Evolutionary conservation across 2,329 filamentous ascomycete species (phyloP), one percentile per base, ranked within the genome.

Genomic region (Fusarium luffae): DNA sequence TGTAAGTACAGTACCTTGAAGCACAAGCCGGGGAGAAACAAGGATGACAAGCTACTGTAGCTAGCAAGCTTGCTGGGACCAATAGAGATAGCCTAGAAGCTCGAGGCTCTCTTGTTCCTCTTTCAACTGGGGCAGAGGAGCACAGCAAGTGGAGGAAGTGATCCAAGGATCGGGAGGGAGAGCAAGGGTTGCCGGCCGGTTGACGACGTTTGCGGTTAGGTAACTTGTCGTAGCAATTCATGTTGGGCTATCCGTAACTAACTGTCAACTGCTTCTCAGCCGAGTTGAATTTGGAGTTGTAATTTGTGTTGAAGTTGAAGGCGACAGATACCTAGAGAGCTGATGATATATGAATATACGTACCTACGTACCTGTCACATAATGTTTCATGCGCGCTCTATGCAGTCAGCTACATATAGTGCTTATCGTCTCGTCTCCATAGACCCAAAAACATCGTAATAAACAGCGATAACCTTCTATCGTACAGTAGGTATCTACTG

Each of bases 151-250:
- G 67, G 67, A 70, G 67, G 63, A 63, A 28, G 46, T 42, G 62
- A 58, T 41, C 44, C 64, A 67, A 52, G 66, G 56, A 52, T 66
- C 40, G 40, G 40, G 41, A 48, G 55, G 46, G 51, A 57, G 41
- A 37, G 14, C 67, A 63, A 56, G 71, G 71, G 66, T 55, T 50
- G 57, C 71, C 37, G 23, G 63, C 32, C 71, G 67, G 71, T 52
- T 50, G 63, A 71, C 54, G 62, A 73, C 69, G 71, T 57, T 74
- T 74, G 34, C 28, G 67, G 71, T 54, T 72, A 72, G 69, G 46
- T 37, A 37, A 66, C 43, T 52, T 52, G n/a, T 46, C 56, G 70
- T 49, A 55, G 51, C 13, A 54, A 57, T 14, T 63, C 18, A 43
- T 37, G 59, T 60, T 52, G 60, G 69, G 61, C 71, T 74, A 30